Base-by-base conservation (phyloP, 179 eudicot genomes). In the Heliamphora pulchella region DNA sequence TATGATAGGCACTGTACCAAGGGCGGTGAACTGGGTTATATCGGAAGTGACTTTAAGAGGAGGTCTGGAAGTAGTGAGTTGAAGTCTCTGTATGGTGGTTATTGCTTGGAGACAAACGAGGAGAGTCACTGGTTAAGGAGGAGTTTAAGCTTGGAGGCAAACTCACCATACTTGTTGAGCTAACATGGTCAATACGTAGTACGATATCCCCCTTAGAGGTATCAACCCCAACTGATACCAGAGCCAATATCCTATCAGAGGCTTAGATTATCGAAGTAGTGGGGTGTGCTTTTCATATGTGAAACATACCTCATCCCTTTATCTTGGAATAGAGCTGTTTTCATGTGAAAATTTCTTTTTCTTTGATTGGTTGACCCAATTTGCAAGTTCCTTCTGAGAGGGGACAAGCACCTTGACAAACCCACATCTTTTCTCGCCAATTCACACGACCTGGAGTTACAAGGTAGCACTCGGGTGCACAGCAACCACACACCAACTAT, bases 31-130 rank as follows among this genome's bases (percentile, higher is more conserved):
- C 18, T 48, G 75, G 15, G 14, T 71, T 41, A 50, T 3, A 50
- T 5, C 47, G 0, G 17, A 50, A n/a, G 17, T 17, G 4, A 39
- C 75, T 51, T 72, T 51, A 72, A 4, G 59, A 59, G 64, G 64
- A 22, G n/a, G 17, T 51, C 22, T 50, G n/a, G 8, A n/a, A 72
- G 43, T 55, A 51, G 44, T 20, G 8, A 50, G 51, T 41, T 8
- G 18, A 51, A 72, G 43, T 72, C 75, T 31, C 43, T 18, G 18
- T 55, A 55, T 50, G 75, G 44, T 51, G 61, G 75, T 66, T 47
- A 66, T 39, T 20, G 43, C 7, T 50, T 50, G 9, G 54, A 50
- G 57, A 55, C 2, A 1, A 14, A 55, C 14, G 11, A 55, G 59
- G 59, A 55, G 11, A 11, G 14, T 55, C 14, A 55, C 59, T 8